Base-by-base conservation (phyloP, 306 rosid genomes). In the Glycine latifolia region DNA sequence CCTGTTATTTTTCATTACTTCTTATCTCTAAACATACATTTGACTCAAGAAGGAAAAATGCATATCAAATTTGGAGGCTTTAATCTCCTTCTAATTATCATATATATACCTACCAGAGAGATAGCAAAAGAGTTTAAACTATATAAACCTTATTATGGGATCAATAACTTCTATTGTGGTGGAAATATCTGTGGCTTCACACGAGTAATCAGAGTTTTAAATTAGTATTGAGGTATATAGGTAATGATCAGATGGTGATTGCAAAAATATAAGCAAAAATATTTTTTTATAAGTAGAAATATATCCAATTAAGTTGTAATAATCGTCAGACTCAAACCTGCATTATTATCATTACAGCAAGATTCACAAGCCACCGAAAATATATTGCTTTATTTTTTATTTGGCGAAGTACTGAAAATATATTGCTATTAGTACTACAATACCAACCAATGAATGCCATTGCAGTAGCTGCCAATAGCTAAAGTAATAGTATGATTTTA, bases 341-440 rank as follows among this genome's bases (percentile, higher is more conserved):
- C 67, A 67, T 53, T 78, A 78, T 67, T 39, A 66, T 78, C 12
- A 63, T 77, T 8, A 65, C 20, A 15, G 73, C 20, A 10, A 77
- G 50, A 76, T 76, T 63, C 81, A n/a, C 11, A 26, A 61, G 61
- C 54, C 73, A 66, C 81, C 43, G 53, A 41, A 67, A 52, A 10
- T 53, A 20, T 20, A 67, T 10, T 67, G 33, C 47, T 58, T 33
- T 59, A 4, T 54, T 5, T 54, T n/a, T 54, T 52, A 11, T 6
- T 54, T 12, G 5, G 56, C 1, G 16, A 52, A 47, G 16, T 52
- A 10, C 56, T n/a, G 5, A 52, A 52, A 52, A 52, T 52, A 16
- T 37, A 66, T 8, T 8, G 39, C 73, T 53, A 15, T 50, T 26
- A 9, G 26, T 50, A 52, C 53, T 65, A 67, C 53, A 65, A 78